These are phyloP conservation scores for Dothideomycetes sp. DNA, from an alignment of 2,329 filamentous ascomycete genomes.

Conservation along the genomic window DNA sequence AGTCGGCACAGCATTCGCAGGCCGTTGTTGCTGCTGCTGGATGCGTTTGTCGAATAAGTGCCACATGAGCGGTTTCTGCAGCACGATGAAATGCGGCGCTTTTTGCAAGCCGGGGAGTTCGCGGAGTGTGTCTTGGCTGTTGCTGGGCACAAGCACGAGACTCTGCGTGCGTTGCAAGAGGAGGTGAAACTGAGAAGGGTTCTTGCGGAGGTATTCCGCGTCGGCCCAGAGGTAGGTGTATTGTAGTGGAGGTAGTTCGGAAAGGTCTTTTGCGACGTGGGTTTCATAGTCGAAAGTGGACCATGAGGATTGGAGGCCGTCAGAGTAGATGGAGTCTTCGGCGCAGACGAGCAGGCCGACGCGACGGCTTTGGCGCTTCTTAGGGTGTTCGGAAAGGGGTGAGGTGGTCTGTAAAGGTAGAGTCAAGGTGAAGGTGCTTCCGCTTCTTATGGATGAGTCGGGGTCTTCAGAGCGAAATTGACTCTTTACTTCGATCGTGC, in stretches of 20 bases:
- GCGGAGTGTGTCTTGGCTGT: conserved; percentile 3
- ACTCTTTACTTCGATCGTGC: conserved; percentile 7
- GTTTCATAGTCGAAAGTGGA: conserved; percentile 3
- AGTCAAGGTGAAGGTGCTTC: conserved; percentile 9
- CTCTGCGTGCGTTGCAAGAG: conserved; percentile 3
- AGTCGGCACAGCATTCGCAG: conserved; percentile 1
- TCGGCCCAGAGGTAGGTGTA: conserved; percentile 8
- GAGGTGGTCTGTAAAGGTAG: conserved; percentile 7
- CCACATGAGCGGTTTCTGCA: conserved; percentile 6
- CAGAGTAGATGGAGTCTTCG: background rate
- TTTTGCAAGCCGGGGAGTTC: conserved; percentile 5
- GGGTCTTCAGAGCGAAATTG: conserved; percentile 6
- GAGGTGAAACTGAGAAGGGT: conserved; percentile 4
- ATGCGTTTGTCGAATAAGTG: conserved; percentile 4
- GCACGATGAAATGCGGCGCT: conserved; percentile 2
- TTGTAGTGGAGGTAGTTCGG: conserved; percentile 1
- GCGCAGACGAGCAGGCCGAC: conserved; percentile 1
- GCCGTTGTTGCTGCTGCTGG: conserved; percentile 1
- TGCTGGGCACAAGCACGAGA: conserved; percentile 6
- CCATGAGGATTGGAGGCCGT: conserved; percentile 5
- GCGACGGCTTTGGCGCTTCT: background rate
- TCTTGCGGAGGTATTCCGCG: conserved; percentile 3
- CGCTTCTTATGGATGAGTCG: background rate
- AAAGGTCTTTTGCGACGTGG: background rate
- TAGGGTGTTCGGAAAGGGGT: background rate